These are phyloP conservation scores for Allium sativum DNA, from an alignment of 106 monocot species.

Conservation along the genomic window DNA sequence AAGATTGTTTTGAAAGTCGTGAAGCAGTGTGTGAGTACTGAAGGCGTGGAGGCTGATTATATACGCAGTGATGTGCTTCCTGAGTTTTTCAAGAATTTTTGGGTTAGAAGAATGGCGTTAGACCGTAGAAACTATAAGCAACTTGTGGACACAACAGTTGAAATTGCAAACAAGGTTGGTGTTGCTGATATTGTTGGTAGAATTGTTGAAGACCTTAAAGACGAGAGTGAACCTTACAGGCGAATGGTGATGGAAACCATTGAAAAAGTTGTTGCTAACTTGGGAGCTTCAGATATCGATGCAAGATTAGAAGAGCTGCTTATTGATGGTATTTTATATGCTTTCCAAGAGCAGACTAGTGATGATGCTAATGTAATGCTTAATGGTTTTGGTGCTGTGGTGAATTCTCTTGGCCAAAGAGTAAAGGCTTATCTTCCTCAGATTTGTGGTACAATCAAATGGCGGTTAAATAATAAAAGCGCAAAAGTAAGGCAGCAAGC, in stretches of 20 bases:
- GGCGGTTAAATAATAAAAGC: constrained; percentile 91
- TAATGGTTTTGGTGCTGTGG: constrained; percentile 98
- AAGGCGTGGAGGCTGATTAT: constrained; percentile 94
- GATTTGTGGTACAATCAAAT: constrained; percentile 98
- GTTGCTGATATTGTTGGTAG: constrained; percentile 96
- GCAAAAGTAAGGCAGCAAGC: constrained; percentile 98
- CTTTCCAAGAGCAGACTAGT: constrained; percentile 94
- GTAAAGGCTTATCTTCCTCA: constrained; percentile 96
- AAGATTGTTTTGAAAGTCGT: constrained; percentile 97
- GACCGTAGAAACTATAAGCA: constrained; percentile 91
- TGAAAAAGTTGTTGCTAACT: constrained; percentile 89
- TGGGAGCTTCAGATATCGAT: constrained; percentile 97
- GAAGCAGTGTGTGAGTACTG: constrained; percentile 95
- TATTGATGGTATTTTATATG: constrained; percentile 95
- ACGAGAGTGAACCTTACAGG: constrained; percentile 96
- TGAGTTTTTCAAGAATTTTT: constrained; percentile 83
- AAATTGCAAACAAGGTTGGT: constrained; percentile 95
- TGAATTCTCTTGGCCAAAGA: constrained; percentile 87
- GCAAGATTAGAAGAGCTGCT: constrained; percentile 79
- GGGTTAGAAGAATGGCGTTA: constrained; percentile 92
- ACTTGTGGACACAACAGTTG: constrained; percentile 92
- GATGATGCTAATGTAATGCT: constrained; percentile 99
- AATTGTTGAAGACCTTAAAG: constrained; percentile 90
- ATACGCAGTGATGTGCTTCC: constrained; percentile 82
- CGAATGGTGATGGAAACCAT: constrained; percentile 99